These are phyloP conservation scores for Colletotrichum liaoningense DNA, from an alignment of 2,329 filamentous ascomycete species.

Conservation along the genomic window DNA sequence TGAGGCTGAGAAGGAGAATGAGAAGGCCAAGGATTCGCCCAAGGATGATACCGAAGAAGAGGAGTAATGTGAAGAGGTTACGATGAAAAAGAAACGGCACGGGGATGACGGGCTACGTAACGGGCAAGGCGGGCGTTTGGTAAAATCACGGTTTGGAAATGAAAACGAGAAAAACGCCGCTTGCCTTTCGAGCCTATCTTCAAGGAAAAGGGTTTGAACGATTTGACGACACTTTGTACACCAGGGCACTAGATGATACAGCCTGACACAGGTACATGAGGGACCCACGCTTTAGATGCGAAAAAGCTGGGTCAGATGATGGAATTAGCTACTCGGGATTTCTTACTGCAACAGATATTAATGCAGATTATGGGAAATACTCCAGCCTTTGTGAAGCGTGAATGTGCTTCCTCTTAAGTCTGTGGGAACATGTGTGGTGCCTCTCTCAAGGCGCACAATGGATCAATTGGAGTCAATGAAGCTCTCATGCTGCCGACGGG, in stretches of 20 bases:
- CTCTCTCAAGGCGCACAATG: too few relatives aligned
- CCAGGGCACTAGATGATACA: neutral
- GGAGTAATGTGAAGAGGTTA: neutral
- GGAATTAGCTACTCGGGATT: neutral
- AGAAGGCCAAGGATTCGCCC: constrained; percentile 36
- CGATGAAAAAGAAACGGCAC: neutral
- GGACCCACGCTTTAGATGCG: neutral
- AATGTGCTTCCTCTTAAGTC: neutral
- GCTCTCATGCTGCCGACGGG: too few relatives aligned
- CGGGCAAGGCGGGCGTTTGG: neutral
- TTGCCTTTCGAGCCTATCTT: neutral
- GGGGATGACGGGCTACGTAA: neutral
- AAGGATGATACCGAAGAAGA: constrained; percentile 38
- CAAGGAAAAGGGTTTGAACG: constrained; percentile 2
- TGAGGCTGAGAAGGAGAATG: constrained; percentile 40
- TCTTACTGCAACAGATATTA: neutral
- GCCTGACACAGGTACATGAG: neutral
- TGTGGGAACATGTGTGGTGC: too few relatives aligned
- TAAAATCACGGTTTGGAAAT: neutral
- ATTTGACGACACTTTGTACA: constrained; percentile 8
- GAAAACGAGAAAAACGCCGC: neutral
- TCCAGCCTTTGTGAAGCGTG: neutral
- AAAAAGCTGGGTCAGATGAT: neutral
- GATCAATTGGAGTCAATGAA: too few relatives aligned
- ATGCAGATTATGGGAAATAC: neutral